These are phyloP conservation scores for Thelonectria blattea DNA, from an alignment of 2,329 filamentous ascomycete genomes.

Conservation along the genomic window DNA sequence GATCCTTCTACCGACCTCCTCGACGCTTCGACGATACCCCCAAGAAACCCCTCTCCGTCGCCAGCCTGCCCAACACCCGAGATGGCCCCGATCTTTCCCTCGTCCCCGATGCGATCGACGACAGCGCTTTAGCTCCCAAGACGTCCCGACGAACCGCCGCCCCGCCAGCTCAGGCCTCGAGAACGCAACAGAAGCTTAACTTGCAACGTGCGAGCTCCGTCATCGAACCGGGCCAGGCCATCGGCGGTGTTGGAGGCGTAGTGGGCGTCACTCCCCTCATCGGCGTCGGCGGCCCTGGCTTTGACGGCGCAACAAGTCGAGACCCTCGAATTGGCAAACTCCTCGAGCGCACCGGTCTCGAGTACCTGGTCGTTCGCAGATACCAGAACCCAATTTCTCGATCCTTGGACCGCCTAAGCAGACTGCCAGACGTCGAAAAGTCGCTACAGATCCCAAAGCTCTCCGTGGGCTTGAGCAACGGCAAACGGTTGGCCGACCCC, in stretches of 20 bases:
- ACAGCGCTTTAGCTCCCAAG: conserved; percentile 56
- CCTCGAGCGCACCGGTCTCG: conserved; percentile 72
- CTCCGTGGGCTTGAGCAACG: conserved; percentile 46
- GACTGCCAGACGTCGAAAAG: conserved; percentile 59
- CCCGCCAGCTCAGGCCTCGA: conserved; percentile 61
- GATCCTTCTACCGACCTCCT: conserved; percentile 56
- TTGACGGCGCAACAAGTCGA: conserved; percentile 55
- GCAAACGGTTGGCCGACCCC: conserved; percentile 43
- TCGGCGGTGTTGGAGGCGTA: conserved; percentile 44
- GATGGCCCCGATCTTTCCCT: conserved; percentile 33
- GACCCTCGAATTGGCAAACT: conserved; percentile 70
- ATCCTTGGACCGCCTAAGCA: conserved; percentile 56
- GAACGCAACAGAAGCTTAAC: conserved; percentile 78
- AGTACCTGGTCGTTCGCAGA: conserved; percentile 75
- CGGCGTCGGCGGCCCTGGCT: conserved; percentile 60
- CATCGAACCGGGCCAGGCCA: conserved; percentile 66
- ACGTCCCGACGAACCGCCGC: conserved; percentile 48
- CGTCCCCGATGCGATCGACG: conserved; percentile 43
- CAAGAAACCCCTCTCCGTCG: conserved; percentile 51
- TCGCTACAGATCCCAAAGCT: conserved; percentile 55
- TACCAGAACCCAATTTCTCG: conserved; percentile 74
- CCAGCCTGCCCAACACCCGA: conserved; percentile 41
- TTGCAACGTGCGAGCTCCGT: conserved; percentile 75
- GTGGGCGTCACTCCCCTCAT: conserved; percentile 55
- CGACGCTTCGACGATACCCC: conserved; percentile 43